phyloP scores from a whole-genome alignment of 75 land plant species.

The Sequoiadendron giganteum region DNA sequence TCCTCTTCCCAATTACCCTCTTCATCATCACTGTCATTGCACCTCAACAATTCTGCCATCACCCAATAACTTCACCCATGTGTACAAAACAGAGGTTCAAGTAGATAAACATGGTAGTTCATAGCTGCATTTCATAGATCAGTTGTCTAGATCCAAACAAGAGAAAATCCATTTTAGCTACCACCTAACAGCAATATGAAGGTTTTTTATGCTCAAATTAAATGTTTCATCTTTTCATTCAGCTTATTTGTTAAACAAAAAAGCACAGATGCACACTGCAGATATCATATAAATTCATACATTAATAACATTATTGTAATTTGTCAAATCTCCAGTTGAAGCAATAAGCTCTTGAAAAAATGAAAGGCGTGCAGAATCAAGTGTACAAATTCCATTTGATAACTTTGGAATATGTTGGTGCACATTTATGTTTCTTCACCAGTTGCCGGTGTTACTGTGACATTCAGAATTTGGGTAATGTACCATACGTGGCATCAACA shows the following conservation, averaged over 20 bases:
- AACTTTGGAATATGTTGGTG: neutral
- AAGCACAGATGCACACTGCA: neutral
- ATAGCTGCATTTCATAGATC: neutral
- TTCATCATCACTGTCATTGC: slow-evolving; percentile 16
- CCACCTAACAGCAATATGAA: neutral
- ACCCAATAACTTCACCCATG: slow-evolving; percentile 1
- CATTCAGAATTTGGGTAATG: no score
- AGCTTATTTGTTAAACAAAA: neutral
- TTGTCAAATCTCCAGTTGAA: neutral
- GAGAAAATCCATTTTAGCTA: neutral
- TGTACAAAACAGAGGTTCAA: neutral
- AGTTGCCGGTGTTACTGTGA: no score
- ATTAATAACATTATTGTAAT: neutral
- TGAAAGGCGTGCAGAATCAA: neutral
- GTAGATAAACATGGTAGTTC: neutral
- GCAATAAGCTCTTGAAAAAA: neutral
- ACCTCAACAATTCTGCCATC: slow-evolving; percentile 4
- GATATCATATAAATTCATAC: neutral
- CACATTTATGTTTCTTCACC: no score
- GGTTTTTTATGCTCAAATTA: neutral
- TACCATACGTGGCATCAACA: no score
- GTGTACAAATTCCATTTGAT: neutral
- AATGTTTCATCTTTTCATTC: neutral
- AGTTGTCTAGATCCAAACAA: neutral
- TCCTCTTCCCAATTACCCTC: slow-evolving; percentile 47